Percentiles rank a stretch among this genome's conserved stretches.
These are phyloP conservation scores for Candida sanyaensis DNA, from an alignment of 1,139 yeast species.

Conservation along the genomic window DNA sequence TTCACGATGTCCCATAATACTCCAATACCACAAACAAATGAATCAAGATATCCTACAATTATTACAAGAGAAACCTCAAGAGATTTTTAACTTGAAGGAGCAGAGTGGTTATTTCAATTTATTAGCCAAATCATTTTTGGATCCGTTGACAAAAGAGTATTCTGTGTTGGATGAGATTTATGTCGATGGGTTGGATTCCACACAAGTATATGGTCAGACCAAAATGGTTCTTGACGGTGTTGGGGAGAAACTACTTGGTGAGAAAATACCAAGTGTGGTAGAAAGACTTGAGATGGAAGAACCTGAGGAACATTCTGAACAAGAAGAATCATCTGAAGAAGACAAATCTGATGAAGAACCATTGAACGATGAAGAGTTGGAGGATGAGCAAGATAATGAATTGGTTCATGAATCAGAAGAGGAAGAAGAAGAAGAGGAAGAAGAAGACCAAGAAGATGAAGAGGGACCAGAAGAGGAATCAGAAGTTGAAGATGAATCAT, in stretches of 20 bases:
- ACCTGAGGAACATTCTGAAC: conserved; percentile 1
- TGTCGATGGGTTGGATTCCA: conserved; percentile 84
- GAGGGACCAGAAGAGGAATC: conserved; percentile 2
- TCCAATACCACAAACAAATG: conserved; percentile 9
- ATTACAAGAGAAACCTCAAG: conserved; percentile 26
- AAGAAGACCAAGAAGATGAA: conserved; percentile 5
- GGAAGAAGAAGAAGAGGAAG: conserved; percentile 20
- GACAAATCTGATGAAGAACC: conserved; percentile 10
- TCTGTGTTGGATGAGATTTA: conserved; percentile 81
- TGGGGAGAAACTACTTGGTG: conserved; percentile 39
- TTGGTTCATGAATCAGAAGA: conserved; percentile 10
- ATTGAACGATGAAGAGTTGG: conserved; percentile 19
- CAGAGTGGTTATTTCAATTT: conserved; percentile 25
- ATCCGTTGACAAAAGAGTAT: conserved; percentile 62
- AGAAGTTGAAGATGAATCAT: conserved; percentile 14
- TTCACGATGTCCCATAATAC: no score
- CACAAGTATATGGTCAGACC: conserved; percentile 93
- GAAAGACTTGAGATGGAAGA: conserved; percentile 14
- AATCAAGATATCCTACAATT: conserved; percentile 16
- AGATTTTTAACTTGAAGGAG: conserved; percentile 24
- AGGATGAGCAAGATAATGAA: conserved; percentile 22
- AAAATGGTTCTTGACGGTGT: conserved; percentile 63
- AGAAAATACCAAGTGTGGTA: conserved; percentile 13
- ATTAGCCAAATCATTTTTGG: conserved; percentile 57
- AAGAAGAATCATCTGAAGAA: conserved; percentile 13